Evolutionary conservation across 1,284 basidiomycete genomes (phyloP), one percentile per base, ranked within the genome.

Genomic region (Stygiomarasmius scandens): DNA sequence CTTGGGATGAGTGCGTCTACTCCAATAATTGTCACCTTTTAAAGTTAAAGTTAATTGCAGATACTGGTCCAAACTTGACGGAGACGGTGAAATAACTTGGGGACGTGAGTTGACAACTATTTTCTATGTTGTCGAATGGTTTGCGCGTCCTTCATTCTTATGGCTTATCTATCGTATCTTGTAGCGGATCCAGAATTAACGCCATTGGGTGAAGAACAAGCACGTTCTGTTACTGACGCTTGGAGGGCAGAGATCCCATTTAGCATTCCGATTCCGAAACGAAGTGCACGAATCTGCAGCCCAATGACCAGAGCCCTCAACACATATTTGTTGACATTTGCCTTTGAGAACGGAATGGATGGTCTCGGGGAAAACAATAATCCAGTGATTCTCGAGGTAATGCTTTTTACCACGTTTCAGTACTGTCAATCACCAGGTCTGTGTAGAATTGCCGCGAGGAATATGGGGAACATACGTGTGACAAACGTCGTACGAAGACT

Each of bases 61-160:
- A 12, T 71, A 90, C 63, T 95, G 87, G 86, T 82, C 90, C 0
- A 85, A 82, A 64, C 67, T 89, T 20, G 75, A 88, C 48, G 85
- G 85, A 0, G 90, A 96, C 64, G 89, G 77, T 11, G 81, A 89
- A 54, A 74, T 93, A 10, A 78, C 75, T 1, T 95, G 93, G 92
- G 92, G 92, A 32, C 92, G 87, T 87, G 66, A 66, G 87, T 82
- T n/a, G n/a, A n/a, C n/a, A n/a, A n/a, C n/a, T n/a, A n/a, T n/a
- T n/a, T n/a, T n/a, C n/a, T n/a, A n/a, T n/a, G n/a, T n/a, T n/a
- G n/a, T n/a, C n/a, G n/a, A n/a, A n/a, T n/a, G n/a, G n/a, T n/a
- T n/a, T n/a, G n/a, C n/a, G n/a, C n/a, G n/a, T n/a, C n/a, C n/a
- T n/a, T n/a, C n/a, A n/a, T n/a, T n/a, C n/a, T n/a, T n/a, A n/a